phyloP scores from a whole-genome alignment of 352 stramenopile genomes.

The Phytophthora syringae region DNA sequence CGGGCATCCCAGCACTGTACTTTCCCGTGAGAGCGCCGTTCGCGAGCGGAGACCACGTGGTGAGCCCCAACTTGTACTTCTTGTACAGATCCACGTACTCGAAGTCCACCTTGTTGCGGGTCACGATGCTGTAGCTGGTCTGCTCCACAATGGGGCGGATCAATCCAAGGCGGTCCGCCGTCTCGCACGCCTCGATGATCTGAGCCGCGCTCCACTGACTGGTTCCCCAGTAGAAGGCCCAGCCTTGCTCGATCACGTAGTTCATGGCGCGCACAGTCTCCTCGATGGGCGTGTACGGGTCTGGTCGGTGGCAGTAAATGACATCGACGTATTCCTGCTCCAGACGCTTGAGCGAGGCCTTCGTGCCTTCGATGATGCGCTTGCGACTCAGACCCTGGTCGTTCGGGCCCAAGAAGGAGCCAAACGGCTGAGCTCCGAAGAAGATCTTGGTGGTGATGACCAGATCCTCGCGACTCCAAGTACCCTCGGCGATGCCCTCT shows the following conservation, averaged over 20 bases:
- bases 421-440: conserved; percentile 30
- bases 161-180: conserved; percentile 42
- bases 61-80: conserved; percentile 65
- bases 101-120: conserved; percentile 38
- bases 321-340: too few relatives aligned
- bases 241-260: too few relatives aligned
- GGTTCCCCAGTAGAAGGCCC: too few relatives aligned
- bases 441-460: conserved; percentile 74
- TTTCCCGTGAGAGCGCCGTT: conserved; percentile 74
- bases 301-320: too few relatives aligned
- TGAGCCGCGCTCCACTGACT: conserved; percentile 50
- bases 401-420: conserved; percentile 22
- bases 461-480: conserved; percentile 45
- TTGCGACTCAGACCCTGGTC: conserved; percentile 42
- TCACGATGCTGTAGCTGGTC: conserved; percentile 57
- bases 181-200: conserved; percentile 52
- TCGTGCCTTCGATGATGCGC: too few relatives aligned
- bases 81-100: conserved; percentile 44
- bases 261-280: too few relatives aligned
- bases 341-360: too few relatives aligned
- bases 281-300: too few relatives aligned
- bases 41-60: conserved; percentile 63
- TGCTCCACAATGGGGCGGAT: conserved; percentile 55
- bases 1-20: conserved; percentile 65
- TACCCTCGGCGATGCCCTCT: conserved; percentile 30